Conservation (phyloP, 2,329 filamentous ascomycete species). For the Drechmeria coniospora region DNA sequence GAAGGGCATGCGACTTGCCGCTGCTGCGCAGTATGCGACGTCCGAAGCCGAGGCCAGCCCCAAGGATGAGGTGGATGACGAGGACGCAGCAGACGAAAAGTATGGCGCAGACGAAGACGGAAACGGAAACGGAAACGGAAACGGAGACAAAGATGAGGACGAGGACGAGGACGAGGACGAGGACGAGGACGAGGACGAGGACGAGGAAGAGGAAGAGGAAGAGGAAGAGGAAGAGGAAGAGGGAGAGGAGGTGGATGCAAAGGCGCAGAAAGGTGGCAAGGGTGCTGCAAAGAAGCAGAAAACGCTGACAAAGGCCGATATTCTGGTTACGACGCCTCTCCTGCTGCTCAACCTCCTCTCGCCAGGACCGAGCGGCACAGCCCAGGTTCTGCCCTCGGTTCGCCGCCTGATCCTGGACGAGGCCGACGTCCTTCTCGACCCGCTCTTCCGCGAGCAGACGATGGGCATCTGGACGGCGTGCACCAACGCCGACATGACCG, state of each 20-base stretch:
- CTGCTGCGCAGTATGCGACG: too few species aligned
- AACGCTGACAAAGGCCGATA: conserved; percentile 18
- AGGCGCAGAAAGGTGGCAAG: too few species aligned
- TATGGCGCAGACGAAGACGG: conserved; percentile 14
- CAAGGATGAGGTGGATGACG: conserved; percentile 20
- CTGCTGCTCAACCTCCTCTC: conserved; percentile 59
- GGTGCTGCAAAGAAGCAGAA: conserved; percentile 13
- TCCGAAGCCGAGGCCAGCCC: too few species aligned
- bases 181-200: conserved; percentile 16
- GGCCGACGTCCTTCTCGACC: conserved; percentile 85
- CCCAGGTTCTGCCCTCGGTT: conserved; percentile 48
- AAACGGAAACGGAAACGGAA: conserved; percentile 16
- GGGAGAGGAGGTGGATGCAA: too few species aligned
- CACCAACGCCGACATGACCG: conserved; percentile 49
- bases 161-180: conserved; percentile 17
- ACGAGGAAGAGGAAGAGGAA: conserved; percentile 15
- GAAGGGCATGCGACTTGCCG: conserved; percentile 62
- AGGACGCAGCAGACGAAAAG: conserved; percentile 25
- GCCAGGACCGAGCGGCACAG: conserved; percentile 24
- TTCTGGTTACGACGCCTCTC: conserved; percentile 30
- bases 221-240: conserved; percentile 20
- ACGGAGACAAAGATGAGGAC: conserved; percentile 22
- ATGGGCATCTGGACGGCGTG: conserved; percentile 72
- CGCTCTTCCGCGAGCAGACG: conserved; percentile 80
- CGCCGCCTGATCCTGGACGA: conserved; percentile 74